Base-by-base conservation (phyloP, 78 protist species). In the Dictyostelium capitatum region DNA sequence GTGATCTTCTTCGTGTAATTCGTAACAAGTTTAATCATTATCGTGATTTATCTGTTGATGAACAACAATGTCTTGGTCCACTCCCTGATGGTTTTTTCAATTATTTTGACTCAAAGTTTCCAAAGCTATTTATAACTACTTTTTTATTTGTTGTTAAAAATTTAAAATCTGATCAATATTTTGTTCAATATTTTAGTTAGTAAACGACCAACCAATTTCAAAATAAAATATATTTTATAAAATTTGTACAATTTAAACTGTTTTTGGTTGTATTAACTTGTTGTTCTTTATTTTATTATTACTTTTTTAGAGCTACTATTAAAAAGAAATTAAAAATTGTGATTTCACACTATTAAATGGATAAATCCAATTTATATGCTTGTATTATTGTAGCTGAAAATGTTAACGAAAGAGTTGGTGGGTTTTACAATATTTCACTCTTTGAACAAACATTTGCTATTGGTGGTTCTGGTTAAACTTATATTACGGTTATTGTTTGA, bases 1-100 rank as follows among this genome's bases (percentile, higher is more conserved):
- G 97, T 12, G 97, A 97, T 81, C 85, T 97, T 14, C 46, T 97
- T 15, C 28, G 98, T 51, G 96, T 93, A 25, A 72, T 97, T 28
- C 43, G 98, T n/a, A 97, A 97, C 89, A 97, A 97, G 82, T 82
- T 70, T 28, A 50, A 89, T 15, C 97, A 95, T 65, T 95, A 95
- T n/a, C 25, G 90, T n/a, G 98, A 97, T 50, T 65, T 95, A 9
- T 51, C 89, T 10, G 48, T 9, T 0, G 83, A 87, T 3, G 87
- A 95, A n/a, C 75, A 91, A 81, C 46, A 37, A 23, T 57, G 57
- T 12, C 41, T 97, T 25, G 98, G 98, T 25, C 5, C 28, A 3
- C 9, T 95, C 10, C 98, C 98, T 43, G 84, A 89, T 65, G 98
- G 98, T 25, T 97, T 69, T 69, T 25, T 93, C 23, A 25, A 30